Evolutionary conservation across 495 filamentous ascomycete species (phyloP).

Genomic region (Penicillium mononematosum): DNA sequence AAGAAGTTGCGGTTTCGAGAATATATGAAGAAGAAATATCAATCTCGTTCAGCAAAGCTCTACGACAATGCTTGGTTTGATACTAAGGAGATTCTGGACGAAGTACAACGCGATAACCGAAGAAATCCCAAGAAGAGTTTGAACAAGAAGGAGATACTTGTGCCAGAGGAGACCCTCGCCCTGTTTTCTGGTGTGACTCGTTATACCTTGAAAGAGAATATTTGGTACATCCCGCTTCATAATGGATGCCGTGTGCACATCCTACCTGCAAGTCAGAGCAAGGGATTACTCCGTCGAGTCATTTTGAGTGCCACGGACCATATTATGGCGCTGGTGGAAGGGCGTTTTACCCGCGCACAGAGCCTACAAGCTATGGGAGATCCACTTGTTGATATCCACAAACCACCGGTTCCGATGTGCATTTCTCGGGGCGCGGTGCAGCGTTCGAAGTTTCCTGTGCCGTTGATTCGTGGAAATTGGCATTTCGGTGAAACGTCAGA

Average conservation of each 20-base stretch:
- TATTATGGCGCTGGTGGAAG: constrained; percentile 32
- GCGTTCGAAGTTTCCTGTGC: constrained; percentile 20
- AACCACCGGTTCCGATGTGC: constrained; percentile 34
- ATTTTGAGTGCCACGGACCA: constrained; percentile 37
- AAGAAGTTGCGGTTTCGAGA: constrained; percentile 33
- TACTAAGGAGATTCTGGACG: constrained; percentile 28
- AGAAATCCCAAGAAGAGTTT: constrained; percentile 12
- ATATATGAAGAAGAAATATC: constrained; percentile 15
- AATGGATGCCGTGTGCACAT: constrained; percentile 45
- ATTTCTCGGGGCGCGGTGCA: constrained; percentile 25
- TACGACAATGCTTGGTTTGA: constrained; percentile 25
- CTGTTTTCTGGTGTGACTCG: constrained; percentile 32
- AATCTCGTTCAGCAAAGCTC: not conserved
- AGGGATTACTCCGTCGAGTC: constrained; percentile 36
- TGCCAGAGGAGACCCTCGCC: constrained; percentile 44
- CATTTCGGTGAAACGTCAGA: constrained; percentile 1
- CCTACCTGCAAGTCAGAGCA: constrained; percentile 29
- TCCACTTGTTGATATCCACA: constrained; percentile 32
- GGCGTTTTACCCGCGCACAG: constrained; percentile 24
- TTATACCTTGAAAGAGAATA: constrained; percentile 35
- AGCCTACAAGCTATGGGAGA: constrained; percentile 29
- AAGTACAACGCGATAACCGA: constrained; percentile 19
- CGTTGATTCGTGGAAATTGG: constrained; percentile 40
- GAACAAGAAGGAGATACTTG: constrained; percentile 32
- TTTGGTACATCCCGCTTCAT: constrained; percentile 36